phyloP scores from a whole-genome alignment of 257 asterid genomes.

The Nicotiana otophora region DNA sequence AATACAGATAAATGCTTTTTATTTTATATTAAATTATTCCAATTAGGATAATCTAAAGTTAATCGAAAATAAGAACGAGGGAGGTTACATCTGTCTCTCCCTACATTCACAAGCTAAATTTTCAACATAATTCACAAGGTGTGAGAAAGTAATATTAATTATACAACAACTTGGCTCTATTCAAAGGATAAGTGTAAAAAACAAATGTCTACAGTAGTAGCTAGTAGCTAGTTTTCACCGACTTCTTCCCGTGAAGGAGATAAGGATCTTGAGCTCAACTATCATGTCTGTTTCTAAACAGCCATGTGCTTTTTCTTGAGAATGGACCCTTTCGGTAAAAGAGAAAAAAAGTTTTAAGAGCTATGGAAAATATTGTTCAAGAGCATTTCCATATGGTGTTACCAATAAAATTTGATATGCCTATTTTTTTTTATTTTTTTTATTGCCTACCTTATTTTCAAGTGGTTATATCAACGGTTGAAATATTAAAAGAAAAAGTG shows the following conservation, averaged over 20 bases:
- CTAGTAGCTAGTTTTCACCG: not conserved
- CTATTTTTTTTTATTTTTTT: no score
- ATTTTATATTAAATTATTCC: not conserved
- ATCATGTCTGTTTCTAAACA: slow-evolving; percentile 1
- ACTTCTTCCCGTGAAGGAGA: not conserved
- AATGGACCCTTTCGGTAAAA: not conserved
- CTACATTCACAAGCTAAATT: not conserved
- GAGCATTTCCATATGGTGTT: no score
- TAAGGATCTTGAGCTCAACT: slow-evolving; percentile 9
- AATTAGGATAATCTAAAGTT: not conserved
- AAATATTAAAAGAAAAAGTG: no score
- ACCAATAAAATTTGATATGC: no score
- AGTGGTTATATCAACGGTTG: no score
- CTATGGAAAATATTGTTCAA: not conserved
- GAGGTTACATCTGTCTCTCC: not conserved
- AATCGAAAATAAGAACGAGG: not conserved
- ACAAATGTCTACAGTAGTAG: not conserved
- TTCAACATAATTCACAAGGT: not conserved
- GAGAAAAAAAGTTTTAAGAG: not conserved
- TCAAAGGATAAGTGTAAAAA: not conserved
- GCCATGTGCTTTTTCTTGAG: not conserved
- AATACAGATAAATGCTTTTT: not conserved
- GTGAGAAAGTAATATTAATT: not conserved
- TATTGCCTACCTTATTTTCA: no score
- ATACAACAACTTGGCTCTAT: not conserved